phyloP scores from a whole-genome alignment of 805 yeast species.

The Candida ascalaphidarum region DNA sequence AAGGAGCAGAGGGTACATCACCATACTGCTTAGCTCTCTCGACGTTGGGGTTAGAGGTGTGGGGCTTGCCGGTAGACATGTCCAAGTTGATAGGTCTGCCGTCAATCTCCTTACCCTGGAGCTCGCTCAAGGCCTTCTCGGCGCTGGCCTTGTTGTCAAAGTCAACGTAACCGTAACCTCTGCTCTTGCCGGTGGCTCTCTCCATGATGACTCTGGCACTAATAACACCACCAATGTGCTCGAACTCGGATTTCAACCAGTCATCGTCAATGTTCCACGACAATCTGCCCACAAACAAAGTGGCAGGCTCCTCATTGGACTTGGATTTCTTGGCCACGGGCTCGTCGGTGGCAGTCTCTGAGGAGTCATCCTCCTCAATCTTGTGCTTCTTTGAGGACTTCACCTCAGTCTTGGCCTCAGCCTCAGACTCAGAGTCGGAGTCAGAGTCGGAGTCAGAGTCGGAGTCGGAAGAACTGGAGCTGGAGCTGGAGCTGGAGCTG shows the following conservation, averaged over 20 bases:
- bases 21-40: slow-evolving; percentile 89
- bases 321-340: slow-evolving; percentile 46
- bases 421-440: slow-evolving; percentile 23
- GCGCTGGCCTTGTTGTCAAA: slow-evolving; percentile 72
- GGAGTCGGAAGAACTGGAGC: slow-evolving; percentile 7
- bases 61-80: slow-evolving; percentile 80
- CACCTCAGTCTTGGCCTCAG: slow-evolving; percentile 28
- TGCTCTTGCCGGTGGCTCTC: slow-evolving; percentile 84
- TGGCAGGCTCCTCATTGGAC: slow-evolving; percentile 61
- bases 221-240: slow-evolving; percentile 69
- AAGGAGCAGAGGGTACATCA: slow-evolving; percentile 84
- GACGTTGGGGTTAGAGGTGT: slow-evolving; percentile 38
- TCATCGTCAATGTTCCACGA: slow-evolving; percentile 97
- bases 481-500: slow-evolving; percentile 8
- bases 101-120: slow-evolving; percentile 92
- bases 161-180: slow-evolving; percentile 98
- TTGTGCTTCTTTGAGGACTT: slow-evolving; percentile 14
- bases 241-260: slow-evolving; percentile 85
- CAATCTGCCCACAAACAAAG: slow-evolving; percentile 92
- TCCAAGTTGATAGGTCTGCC: slow-evolving; percentile 96
- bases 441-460: slow-evolving; percentile 22
- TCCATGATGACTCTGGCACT: slow-evolving; percentile 92
- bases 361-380: slow-evolving; percentile 4
- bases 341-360: slow-evolving; percentile 8
- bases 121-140: slow-evolving; percentile 74